These are phyloP conservation scores for Rosa multiflora DNA, from an alignment of 306 rosid species.

Conservation along the genomic window DNA sequence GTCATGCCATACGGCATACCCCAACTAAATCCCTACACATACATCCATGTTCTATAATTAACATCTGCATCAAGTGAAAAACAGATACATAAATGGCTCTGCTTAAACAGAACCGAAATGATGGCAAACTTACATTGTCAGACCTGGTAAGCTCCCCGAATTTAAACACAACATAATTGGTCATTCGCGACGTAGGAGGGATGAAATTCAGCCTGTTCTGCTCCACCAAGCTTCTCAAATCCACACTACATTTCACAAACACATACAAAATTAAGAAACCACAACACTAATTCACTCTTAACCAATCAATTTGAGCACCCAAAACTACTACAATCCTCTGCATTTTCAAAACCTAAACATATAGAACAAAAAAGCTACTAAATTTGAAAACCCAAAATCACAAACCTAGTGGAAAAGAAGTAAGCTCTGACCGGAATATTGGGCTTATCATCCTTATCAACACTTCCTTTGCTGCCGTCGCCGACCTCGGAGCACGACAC, in stretches of 20 bases:
- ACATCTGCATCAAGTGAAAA: neutral
- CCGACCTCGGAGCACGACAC: constrained; percentile 64
- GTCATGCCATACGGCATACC: neutral
- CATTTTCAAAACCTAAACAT: neutral
- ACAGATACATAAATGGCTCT: neutral
- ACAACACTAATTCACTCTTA: too few relatives aligned
- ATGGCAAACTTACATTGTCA: constrained; percentile 41
- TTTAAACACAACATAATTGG: constrained; percentile 82
- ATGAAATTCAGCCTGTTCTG: constrained; percentile 81
- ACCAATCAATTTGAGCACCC: neutral
- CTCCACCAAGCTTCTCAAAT: constrained; percentile 87
- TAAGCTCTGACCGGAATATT: constrained; percentile 83
- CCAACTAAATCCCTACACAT: neutral
- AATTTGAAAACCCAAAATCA: neutral
- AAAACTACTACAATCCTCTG: neutral
- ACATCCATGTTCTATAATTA: neutral
- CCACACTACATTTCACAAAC: constrained; percentile 63
- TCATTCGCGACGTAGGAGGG: constrained; percentile 86
- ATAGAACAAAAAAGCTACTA: neutral
- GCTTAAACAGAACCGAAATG: neutral
- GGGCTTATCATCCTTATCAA: constrained; percentile 49
- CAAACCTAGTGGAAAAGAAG: constrained; percentile 82
- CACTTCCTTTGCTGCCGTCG: constrained; percentile 29
- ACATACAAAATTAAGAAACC: neutral
- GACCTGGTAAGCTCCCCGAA: constrained; percentile 63